Conservation (phyloP, 179 eudicot species). For the Patellifolia procumbens region DNA sequence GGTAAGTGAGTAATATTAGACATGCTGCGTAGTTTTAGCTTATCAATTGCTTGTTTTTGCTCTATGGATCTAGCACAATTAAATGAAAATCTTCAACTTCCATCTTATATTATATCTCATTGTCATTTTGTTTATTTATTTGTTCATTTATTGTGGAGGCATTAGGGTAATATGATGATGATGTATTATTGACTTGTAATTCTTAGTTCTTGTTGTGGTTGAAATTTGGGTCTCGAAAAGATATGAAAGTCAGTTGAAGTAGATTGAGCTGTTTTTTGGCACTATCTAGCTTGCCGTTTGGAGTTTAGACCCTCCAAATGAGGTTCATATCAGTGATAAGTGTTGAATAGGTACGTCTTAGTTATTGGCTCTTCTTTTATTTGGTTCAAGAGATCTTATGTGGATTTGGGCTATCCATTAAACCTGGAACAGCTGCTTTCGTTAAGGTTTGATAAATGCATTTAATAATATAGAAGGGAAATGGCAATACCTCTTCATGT, state of each 20-base stretch:
- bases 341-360: not conserved
- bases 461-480: not conserved
- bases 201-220: not conserved
- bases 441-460: not conserved
- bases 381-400: not conserved
- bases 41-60: not conserved
- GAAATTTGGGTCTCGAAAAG: not conserved
- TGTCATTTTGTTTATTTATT: too few relatives aligned
- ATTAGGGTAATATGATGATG: too few relatives aligned
- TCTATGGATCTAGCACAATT: not conserved
- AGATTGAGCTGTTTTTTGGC: not conserved
- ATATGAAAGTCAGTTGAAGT: not conserved
- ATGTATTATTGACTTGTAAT: not conserved
- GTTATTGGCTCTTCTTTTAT: not conserved
- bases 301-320: slow-evolving; percentile 1
- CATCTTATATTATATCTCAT: too few relatives aligned
- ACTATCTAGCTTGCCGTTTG: not conserved
- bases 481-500: not conserved
- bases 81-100: too few relatives aligned
- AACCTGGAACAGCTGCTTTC: not conserved
- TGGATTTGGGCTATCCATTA: not conserved
- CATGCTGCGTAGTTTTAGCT: not conserved
- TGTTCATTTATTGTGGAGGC: too few relatives aligned
- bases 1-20: not conserved
- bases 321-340: not conserved